Evolutionary conservation across 2,329 filamentous ascomycete species (phyloP).

Genomic region (Penicillium capsulatum): DNA sequence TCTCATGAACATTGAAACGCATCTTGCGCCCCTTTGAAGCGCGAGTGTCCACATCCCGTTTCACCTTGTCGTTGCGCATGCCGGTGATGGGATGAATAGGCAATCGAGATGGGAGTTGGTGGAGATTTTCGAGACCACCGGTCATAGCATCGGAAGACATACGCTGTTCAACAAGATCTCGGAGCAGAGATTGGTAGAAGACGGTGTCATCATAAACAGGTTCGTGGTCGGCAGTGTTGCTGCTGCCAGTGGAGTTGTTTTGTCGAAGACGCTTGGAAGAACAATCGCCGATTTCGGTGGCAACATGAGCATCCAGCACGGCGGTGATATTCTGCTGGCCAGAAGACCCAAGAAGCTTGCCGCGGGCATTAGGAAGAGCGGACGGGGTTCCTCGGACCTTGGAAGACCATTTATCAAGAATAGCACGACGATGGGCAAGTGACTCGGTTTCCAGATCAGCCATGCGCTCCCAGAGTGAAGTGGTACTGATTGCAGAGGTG

Average conservation of each 20-base stretch:
- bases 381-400: conserved; percentile 60
- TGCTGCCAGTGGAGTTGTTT: conserved; percentile 3
- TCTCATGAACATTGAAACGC: conserved; percentile 92
- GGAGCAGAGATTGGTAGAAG: conserved; percentile 89
- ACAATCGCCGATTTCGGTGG: conserved; percentile 36
- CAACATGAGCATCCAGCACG: conserved; percentile 44
- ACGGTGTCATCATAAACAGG: conserved; percentile 86
- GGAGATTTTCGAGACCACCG: conserved; percentile 45
- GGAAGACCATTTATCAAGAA: conserved; percentile 84
- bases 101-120: conserved; percentile 37
- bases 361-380: conserved; percentile 53
- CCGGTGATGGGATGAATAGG: conserved; percentile 40
- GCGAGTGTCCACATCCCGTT: conserved; percentile 83
- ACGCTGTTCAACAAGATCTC: conserved; percentile 87
- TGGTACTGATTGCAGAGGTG: conserved; percentile 51
- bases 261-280: conserved; percentile 32
- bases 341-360: conserved; percentile 56
- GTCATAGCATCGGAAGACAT: conserved; percentile 56
- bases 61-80: conserved; percentile 59
- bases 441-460: conserved; percentile 59
- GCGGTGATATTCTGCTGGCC: conserved; percentile 50
- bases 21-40: conserved; percentile 94
- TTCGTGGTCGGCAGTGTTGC: conserved; percentile 36
- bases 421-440: conserved; percentile 60
- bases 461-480: conserved; percentile 70